Conservation (phyloP, 495 filamentous ascomycete genomes). For the Xylaria sp. region DNA sequence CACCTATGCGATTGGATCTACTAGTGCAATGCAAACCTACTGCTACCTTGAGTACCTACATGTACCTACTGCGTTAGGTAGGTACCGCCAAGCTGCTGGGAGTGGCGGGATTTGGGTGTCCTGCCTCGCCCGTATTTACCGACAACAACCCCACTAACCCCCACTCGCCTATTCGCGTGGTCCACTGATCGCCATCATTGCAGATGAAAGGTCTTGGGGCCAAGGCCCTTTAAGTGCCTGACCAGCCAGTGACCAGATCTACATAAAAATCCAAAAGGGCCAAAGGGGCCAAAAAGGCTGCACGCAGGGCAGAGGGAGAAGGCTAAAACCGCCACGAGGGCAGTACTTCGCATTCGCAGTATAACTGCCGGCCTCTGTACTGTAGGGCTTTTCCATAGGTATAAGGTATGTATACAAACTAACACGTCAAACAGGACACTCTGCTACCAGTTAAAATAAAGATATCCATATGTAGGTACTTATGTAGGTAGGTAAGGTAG, state of each 20-base stretch:
- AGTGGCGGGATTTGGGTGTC: background rate
- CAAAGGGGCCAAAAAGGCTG: background rate
- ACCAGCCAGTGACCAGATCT: no score
- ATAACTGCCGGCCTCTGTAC: no score
- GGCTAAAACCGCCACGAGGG: no score
- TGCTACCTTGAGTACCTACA: no score
- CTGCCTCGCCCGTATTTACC: background rate
- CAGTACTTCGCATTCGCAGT: no score
- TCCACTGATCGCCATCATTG: constrained; percentile 11
- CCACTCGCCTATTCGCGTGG: constrained; percentile 1
- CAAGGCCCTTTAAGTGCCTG: background rate
- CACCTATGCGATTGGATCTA: background rate
- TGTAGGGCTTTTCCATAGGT: background rate
- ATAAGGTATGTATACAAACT: background rate
- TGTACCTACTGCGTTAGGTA: no score
- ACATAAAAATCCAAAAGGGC: background rate
- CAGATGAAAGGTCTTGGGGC: background rate
- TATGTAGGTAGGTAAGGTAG: no score
- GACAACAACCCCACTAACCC: background rate
- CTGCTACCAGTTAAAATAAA: background rate
- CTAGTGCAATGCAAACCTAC: no score
- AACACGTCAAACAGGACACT: background rate
- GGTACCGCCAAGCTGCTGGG: background rate
- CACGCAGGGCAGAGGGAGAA: background rate
- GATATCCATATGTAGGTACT: no score